Evolutionary conservation across 2,329 filamentous ascomycete genomes (phyloP).

Genomic region (Nothopassalora personata): DNA sequence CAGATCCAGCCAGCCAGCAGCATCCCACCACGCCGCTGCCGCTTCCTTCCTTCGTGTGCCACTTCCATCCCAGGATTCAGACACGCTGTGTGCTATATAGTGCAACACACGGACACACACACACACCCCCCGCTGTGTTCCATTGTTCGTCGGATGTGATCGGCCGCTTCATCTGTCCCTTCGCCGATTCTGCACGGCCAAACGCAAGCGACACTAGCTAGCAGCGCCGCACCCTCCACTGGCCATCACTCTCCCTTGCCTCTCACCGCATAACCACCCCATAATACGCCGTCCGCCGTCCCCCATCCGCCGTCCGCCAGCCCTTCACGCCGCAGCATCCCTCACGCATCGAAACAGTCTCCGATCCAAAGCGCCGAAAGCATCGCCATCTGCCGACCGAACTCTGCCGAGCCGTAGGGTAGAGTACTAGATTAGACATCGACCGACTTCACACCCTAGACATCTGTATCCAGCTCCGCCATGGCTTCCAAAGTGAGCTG

Average conservation of each 20-base stretch:
- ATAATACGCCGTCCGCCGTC: background rate
- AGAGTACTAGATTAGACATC: background rate
- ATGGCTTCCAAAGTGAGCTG: constrained; percentile 33
- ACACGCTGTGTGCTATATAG: no score
- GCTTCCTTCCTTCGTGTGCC: no score
- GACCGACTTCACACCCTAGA: constrained; percentile 1
- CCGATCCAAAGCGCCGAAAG: background rate
- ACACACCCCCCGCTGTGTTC: background rate
- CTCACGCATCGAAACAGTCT: background rate
- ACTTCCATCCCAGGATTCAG: background rate
- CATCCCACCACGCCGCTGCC: background rate
- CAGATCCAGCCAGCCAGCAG: no score
- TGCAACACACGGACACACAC: background rate
- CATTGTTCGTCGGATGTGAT: background rate
- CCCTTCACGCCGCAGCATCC: background rate
- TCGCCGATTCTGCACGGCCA: background rate
- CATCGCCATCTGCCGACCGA: background rate
- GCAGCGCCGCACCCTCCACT: background rate
- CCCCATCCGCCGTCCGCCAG: background rate
- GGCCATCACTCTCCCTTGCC: constrained; percentile 1
- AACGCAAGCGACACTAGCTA: background rate
- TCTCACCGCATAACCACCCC: background rate
- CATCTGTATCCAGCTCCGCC: constrained; percentile 10
- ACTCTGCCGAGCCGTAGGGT: background rate
- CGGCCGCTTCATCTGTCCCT: background rate